Conservation (phyloP, 179 eudicot species). For the Spergularia azorica region DNA sequence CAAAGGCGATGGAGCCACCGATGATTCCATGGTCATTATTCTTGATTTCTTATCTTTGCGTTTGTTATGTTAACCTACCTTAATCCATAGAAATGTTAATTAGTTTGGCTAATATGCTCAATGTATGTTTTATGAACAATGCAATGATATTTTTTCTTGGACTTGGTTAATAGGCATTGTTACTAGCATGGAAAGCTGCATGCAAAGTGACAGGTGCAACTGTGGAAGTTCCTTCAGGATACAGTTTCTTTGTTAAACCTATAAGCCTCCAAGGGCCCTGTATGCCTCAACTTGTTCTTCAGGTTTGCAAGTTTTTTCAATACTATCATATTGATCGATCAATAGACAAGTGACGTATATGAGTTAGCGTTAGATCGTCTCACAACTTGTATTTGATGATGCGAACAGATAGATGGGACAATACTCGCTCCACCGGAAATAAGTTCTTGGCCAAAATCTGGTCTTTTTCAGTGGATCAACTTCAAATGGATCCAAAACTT, state of each 20-base stretch:
- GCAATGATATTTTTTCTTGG: too few relatives aligned
- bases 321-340: too few relatives aligned
- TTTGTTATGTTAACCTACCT: too few relatives aligned
- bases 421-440: slow-evolving; percentile 58
- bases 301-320: slow-evolving; percentile 36
- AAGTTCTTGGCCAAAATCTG: slow-evolving; percentile 65
- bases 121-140: too few relatives aligned
- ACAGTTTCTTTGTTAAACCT: slow-evolving; percentile 58
- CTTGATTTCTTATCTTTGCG: too few relatives aligned
- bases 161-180: slow-evolving; percentile 48
- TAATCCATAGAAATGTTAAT: too few relatives aligned
- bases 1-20: slow-evolving; percentile 68
- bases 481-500: slow-evolving; percentile 76
- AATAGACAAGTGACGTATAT: too few relatives aligned
- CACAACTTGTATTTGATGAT: too few relatives aligned
- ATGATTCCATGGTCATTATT: slow-evolving; percentile 65
- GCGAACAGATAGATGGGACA: slow-evolving; percentile 61
- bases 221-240: slow-evolving; percentile 53
- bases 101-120: too few relatives aligned
- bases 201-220: slow-evolving; percentile 57
- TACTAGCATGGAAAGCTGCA: slow-evolving; percentile 74
- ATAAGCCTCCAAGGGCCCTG: slow-evolving; percentile 81
- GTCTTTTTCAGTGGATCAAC: slow-evolving; percentile 73
- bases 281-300: slow-evolving; percentile 60
- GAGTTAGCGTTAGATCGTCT: too few relatives aligned